Conservation (phyloP, 2,329 filamentous ascomycete genomes). For the Trichoderma asperellum region DNA sequence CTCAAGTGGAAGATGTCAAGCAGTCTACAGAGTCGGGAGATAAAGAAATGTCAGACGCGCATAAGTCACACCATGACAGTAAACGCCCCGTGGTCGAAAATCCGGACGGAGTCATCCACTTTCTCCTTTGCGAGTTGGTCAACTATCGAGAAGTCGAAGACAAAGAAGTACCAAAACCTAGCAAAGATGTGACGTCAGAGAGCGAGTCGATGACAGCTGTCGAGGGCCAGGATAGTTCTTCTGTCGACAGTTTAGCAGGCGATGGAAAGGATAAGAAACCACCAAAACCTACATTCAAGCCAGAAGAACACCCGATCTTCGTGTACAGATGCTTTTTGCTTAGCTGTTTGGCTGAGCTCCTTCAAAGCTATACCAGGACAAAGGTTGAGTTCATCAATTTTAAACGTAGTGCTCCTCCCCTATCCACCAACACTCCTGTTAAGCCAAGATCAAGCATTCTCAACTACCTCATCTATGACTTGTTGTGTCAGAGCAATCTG, state of each 20-base stretch:
- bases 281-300: conserved; percentile 78
- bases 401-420: conserved; percentile 85
- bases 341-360: conserved; percentile 85
- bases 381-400: conserved; percentile 99
- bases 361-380: conserved; percentile 88
- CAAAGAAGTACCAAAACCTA: conserved; percentile 60
- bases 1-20: conserved; percentile 54
- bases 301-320: conserved; percentile 93
- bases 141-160: conserved; percentile 94
- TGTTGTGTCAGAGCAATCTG: conserved; percentile 66
- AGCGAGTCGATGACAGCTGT: conserved; percentile 37
- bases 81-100: conserved; percentile 88
- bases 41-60: conserved; percentile 64
- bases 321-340: conserved; percentile 95
- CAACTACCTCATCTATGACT: conserved; percentile 86
- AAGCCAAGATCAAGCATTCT: conserved; percentile 91
- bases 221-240: conserved; percentile 38
- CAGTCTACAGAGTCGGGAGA: conserved; percentile 62
- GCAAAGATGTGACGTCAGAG: conserved; percentile 49
- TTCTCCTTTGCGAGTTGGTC: conserved; percentile 87
- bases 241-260: conserved; percentile 36
- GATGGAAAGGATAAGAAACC: conserved; percentile 64
- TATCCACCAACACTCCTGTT: conserved; percentile 82
- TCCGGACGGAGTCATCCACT: conserved; percentile 93
- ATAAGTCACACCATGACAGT: conserved; percentile 66